A percentile compares a stretch with the other conserved stretches of the same genome.
Evolutionary conservation across 2,329 filamentous ascomycete species (phyloP).

Genomic region (Diaporthe amygdali): DNA sequence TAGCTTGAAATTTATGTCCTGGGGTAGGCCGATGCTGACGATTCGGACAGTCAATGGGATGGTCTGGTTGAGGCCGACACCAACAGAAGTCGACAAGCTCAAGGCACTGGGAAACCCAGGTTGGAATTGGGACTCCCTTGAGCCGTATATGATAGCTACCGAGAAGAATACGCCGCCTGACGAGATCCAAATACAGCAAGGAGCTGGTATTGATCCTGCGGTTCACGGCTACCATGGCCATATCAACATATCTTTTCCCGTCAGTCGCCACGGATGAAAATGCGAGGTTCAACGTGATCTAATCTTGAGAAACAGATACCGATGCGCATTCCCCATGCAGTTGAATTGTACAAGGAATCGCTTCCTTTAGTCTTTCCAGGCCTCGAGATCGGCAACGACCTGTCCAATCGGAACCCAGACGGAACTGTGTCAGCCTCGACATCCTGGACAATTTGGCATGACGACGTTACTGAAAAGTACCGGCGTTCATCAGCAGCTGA

Average conservation of each 20-base stretch:
- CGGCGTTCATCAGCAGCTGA: conserved; percentile 32
- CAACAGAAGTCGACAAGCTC: conserved; percentile 30
- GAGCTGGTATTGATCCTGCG: conserved; percentile 15
- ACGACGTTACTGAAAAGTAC: conserved; percentile 22
- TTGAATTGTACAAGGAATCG: conserved; percentile 29
- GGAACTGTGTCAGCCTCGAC: conserved; percentile 30
- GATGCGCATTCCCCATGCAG: conserved; percentile 30
- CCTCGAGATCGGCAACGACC: conserved; percentile 29
- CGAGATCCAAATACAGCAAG: conserved; percentile 27
- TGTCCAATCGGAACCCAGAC: conserved; percentile 29
- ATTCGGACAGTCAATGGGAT: conserved; percentile 30
- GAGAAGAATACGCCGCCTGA: conserved; percentile 30
- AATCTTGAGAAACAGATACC: conserved; percentile 20
- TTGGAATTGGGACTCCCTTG: conserved; percentile 24
- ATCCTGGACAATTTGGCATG: conserved; percentile 33
- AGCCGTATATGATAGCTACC: conserved; percentile 26
- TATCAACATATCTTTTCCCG: conserved; percentile 32
- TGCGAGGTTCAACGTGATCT: background rate
- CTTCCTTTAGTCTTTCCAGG: conserved; percentile 28
- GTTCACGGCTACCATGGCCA: conserved; percentile 25
- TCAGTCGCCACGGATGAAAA: background rate
- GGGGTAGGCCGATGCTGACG: background rate
- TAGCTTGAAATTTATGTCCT: background rate
- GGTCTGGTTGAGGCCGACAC: conserved; percentile 32
- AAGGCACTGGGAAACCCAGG: conserved; percentile 26